Conservation (phyloP, 78 protist species). For the Dictyostelium purpureum region DNA sequence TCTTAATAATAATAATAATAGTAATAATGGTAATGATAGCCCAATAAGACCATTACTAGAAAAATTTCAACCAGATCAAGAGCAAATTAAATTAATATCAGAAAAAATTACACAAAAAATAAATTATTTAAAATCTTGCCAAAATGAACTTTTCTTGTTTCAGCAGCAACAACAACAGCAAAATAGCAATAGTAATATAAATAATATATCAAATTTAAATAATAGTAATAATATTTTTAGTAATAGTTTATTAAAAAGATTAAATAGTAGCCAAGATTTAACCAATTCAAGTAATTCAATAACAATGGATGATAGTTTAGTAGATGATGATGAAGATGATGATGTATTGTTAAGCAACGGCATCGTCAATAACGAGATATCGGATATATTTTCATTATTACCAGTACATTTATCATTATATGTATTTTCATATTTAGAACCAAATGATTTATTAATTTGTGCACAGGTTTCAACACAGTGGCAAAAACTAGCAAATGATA, state of each 20-base stretch:
- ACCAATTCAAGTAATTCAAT: not conserved
- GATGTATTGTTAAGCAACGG: not conserved
- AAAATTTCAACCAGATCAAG: conserved; percentile 11
- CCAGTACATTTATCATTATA: conserved; percentile 53
- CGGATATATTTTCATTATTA: conserved; percentile 24
- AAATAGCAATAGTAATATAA: not conserved
- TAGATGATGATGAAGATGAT: conserved; percentile 15
- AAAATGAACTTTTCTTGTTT: not conserved
- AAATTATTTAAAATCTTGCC: conserved; percentile 21
- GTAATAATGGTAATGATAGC: not conserved
- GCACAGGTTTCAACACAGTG: conserved; percentile 29
- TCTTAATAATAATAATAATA: not conserved
- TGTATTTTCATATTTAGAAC: conserved; percentile 30
- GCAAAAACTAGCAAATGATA: conserved; percentile 15
- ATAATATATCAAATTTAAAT: not conserved
- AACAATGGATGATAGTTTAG: not conserved
- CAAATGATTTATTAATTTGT: not conserved
- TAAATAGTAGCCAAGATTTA: too few species aligned
- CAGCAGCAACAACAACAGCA: not conserved
- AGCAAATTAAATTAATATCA: conserved; percentile 22
- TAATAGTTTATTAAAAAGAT: too few species aligned
- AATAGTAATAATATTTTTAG: not conserved
- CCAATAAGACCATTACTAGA: not conserved
- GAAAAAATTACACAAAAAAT: conserved; percentile 2
- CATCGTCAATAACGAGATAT: not conserved